phyloP scores from a whole-genome alignment of 352 stramenopile genomes.

The Phytopythium montanum region DNA sequence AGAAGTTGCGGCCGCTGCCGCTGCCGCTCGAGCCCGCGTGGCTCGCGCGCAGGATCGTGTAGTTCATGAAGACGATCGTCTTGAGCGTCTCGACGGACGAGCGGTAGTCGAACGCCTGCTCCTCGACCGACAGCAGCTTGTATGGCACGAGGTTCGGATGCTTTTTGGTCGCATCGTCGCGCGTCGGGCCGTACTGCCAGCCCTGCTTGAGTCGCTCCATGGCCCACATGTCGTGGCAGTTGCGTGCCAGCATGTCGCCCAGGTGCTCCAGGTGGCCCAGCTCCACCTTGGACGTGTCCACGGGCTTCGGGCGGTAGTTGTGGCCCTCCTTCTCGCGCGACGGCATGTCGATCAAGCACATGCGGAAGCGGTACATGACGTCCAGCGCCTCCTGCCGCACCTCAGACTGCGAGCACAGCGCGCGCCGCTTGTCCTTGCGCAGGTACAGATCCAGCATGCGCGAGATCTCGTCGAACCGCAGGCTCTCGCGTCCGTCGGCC shows the following conservation, averaged over 20 bases:
- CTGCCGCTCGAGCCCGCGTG: conserved; percentile 23
- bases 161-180: conserved; percentile 68
- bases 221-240: conserved; percentile 87
- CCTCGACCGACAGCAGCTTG: conserved; percentile 70
- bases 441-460: conserved; percentile 83
- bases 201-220: conserved; percentile 83
- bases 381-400: conserved; percentile 72
- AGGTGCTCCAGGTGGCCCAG: conserved; percentile 69
- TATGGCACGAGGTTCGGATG: conserved; percentile 86
- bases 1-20: conserved; percentile 66
- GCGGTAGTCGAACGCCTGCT: conserved; percentile 82
- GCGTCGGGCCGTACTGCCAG: conserved; percentile 66
- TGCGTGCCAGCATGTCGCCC: conserved; percentile 73
- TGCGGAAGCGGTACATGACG: conserved; percentile 89
- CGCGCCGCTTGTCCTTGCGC: conserved; percentile 72
- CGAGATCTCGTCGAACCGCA: conserved; percentile 84
- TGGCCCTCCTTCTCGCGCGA: conserved; percentile 86
- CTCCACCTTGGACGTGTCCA: conserved; percentile 75
- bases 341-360: conserved; percentile 87
- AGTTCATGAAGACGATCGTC: conserved; percentile 88
- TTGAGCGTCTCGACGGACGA: conserved; percentile 88
- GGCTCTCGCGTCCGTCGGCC: conserved; percentile 60
- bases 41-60: conserved; percentile 57
- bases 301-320: conserved; percentile 83
- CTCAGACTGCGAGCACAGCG: conserved; percentile 62